Base-by-base conservation (phyloP, 2,329 filamentous ascomycete species). In the Epichloe sibirici region DNA sequence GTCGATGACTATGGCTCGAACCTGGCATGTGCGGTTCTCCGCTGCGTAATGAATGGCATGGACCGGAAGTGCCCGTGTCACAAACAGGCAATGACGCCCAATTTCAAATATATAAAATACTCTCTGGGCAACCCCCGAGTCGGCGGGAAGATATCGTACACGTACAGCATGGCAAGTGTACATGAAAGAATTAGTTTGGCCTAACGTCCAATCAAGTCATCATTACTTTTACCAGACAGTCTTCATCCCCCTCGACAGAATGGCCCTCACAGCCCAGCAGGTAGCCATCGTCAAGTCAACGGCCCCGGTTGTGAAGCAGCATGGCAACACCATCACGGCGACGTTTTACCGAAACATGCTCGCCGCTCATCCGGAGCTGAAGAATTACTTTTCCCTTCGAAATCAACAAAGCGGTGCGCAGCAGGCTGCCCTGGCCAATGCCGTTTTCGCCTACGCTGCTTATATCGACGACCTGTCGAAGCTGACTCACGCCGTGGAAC, bases 211-310 rank as follows among this genome's bases (percentile, higher is more conserved):
- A 51, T 45, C 42, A 51, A 43, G 15, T 51, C 15, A 11, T 15
- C 3, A 2, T 34, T 8, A 5, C 39, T 46, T 23, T 34, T 50
- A 25, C 31, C 28, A 15, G 4, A 7, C 35, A 28, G 15, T 25
- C n/a, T 37, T 46, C n/a, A 31, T 8, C 7, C 23, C 45, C 9
- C 37, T n/a, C 12, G 38, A 40, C 46, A 57, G 3, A 48, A 74
- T 74, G 71, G 63, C 77, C 53, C 70, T 88, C 54, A 82, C 83
- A 11, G 69, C 76, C 28, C 71, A 76, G 39, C 86, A 91, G 71
- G 75, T 84, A 57, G 70, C 76, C 55, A 82, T 85, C 58, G 83
- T 93, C 72, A 90, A 89, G 68, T 75, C 86, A 39, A 91, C 87
- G 2, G 85, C 82, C 40, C 87, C 87, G 2, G 76, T 88, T 17